These are phyloP conservation scores for Euclidium syriacum DNA, from an alignment of 345 rosid species.

Conservation along the genomic window DNA sequence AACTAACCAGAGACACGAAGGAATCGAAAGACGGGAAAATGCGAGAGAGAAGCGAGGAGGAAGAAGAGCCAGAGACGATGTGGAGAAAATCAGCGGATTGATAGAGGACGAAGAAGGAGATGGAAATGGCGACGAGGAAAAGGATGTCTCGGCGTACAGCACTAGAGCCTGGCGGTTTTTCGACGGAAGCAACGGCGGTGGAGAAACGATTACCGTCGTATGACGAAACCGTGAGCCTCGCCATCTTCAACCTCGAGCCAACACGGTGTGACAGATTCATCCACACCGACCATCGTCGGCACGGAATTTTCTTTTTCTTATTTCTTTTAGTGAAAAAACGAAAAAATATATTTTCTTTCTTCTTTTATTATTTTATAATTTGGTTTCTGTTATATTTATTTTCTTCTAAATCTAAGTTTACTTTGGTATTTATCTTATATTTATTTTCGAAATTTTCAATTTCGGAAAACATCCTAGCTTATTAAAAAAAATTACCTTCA, in stretches of 20 bases:
- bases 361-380: no score
- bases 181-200: neutral
- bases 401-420: no score
- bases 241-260: constrained; percentile 9
- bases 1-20: constrained; percentile 7
- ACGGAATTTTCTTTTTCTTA: neutral
- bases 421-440: neutral
- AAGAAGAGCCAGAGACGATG: constrained; percentile 17
- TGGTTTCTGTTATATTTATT: neutral
- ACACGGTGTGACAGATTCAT: constrained; percentile 23
- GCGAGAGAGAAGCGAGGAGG: constrained; percentile 25
- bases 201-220: neutral
- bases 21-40: neutral
- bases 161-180: constrained; percentile 13
- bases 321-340: no score
- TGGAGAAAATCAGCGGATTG: constrained; percentile 26
- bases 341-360: no score
- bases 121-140: constrained; percentile 16
- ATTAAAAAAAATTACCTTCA: constrained; percentile 7
- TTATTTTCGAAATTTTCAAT: constrained; percentile 14
- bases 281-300: constrained; percentile 17
- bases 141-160: constrained; percentile 21
- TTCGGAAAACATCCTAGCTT: constrained; percentile 5
- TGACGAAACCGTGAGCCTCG: constrained; percentile 2
- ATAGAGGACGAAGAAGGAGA: constrained; percentile 33